Evolutionary conservation across 345 rosid species (phyloP), one percentile per base, ranked within the genome.

Genomic region (Brassica nigra): DNA sequence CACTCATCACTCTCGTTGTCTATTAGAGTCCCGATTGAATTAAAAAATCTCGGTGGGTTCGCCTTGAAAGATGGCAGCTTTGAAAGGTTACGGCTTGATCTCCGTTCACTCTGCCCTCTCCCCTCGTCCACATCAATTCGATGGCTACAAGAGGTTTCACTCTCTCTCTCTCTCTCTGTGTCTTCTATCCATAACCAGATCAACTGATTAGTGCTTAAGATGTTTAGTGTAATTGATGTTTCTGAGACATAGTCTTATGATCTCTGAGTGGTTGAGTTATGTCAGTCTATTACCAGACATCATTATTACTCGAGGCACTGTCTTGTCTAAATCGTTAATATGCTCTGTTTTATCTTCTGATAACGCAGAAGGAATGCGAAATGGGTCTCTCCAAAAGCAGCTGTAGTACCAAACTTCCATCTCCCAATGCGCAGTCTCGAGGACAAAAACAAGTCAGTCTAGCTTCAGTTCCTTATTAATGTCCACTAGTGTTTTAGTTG

Each of bases 381-480:
- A 84, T 90, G 87, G 92, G 79, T 73, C 29, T 80, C 91, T 70
- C 91, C 92, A 11, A 87, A 73, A 77, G 95, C 92, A 42, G 91
- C 94, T 65, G 77, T 90, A 6, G 74, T 89, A 16, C 90, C 92
- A 0, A 85, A 90, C 77, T 77, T 87, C 58, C 95, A 90, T 81
- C 92, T 90, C 52, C 98, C 95, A 5, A 88, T 83, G 95, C 92
- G 97, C 28, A 90, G 91, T 78, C 85, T 86, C 66, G 95, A 91
- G 82, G 90, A 86, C 34, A 86, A 88, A 76, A 90, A 89, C 85
- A 89, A 90, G 94, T 90, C n/a, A 3, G 55, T 34, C 49, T 14
- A 20, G 37, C 62, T 18, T 62, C 62, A 0, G 6, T 54, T 55
- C 14, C 33, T 23, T 63, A 3, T 14, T 3, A 68, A 9, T 62